Percentiles rank a stretch among this genome's conserved stretches.
phyloP scores from a whole-genome alignment of 2,329 filamentous ascomycete genomes.

The Fusarium fracticaudum region DNA sequence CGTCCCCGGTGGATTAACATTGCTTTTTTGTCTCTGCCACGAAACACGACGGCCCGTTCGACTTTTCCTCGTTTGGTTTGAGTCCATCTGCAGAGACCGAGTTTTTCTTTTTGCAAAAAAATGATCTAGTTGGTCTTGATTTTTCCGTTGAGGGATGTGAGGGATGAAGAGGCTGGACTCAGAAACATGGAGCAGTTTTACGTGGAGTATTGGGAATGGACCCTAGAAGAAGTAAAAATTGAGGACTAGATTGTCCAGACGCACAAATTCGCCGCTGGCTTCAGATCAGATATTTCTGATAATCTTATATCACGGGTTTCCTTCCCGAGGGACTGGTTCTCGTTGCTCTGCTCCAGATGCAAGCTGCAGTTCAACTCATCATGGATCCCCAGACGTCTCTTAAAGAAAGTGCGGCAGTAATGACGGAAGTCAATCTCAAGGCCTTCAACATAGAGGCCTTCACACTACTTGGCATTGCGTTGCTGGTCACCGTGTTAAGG shows the following conservation, averaged over 20 bases:
- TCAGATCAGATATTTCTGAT: background rate
- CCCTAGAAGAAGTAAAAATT: conserved; percentile 3
- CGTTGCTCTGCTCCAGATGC: background rate
- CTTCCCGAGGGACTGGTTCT: background rate
- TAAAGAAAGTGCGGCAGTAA: conserved; percentile 34
- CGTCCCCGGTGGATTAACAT: conserved; percentile 9
- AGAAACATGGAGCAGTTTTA: background rate
- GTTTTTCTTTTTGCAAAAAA: conserved; percentile 8
- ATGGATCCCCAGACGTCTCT: conserved; percentile 29
- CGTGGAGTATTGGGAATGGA: background rate
- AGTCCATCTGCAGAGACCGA: background rate
- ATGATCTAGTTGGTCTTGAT: background rate
- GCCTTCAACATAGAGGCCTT: conserved; percentile 47
- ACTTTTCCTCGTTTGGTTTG: conserved; percentile 24
- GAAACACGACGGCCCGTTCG: conserved; percentile 32
- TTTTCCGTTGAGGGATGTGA: conserved; percentile 7
- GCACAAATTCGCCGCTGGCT: background rate
- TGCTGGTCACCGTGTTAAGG: conserved; percentile 60
- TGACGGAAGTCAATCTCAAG: conserved; percentile 37
- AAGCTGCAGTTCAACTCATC: background rate
- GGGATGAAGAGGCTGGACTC: conserved; percentile 2
- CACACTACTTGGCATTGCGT: conserved; percentile 60
- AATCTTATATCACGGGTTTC: conserved; percentile 20
- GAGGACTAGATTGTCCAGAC: background rate
- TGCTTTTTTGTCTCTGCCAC: conserved; percentile 19